A percentile compares a stretch with the other conserved stretches of the same genome.
phyloP scores from a whole-genome alignment of 2,329 filamentous ascomycete species.

The Bipolaris victoriae region DNA sequence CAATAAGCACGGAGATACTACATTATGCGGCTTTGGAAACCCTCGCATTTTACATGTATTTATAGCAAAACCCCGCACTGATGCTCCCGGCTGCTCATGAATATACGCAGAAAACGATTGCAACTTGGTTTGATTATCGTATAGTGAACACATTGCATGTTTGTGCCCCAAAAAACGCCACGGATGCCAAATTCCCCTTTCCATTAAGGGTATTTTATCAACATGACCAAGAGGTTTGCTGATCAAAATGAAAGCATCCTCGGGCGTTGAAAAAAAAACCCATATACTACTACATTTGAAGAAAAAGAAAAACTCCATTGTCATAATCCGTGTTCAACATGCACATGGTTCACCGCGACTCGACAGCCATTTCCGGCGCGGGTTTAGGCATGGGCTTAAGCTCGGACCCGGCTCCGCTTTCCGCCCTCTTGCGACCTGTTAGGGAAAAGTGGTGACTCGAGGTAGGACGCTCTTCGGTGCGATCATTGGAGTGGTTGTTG shows the following conservation, averaged over 20 bases:
- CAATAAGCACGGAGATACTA: too few relatives aligned
- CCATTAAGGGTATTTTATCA: not conserved
- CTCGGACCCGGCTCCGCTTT: slow-evolving; percentile 71
- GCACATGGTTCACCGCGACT: slow-evolving; percentile 27
- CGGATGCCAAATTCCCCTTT: not conserved
- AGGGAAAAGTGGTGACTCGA: slow-evolving; percentile 66
- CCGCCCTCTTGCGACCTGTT: slow-evolving; percentile 74
- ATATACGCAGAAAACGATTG: too few relatives aligned
- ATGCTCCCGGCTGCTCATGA: too few relatives aligned
- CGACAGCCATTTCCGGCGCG: slow-evolving; percentile 30
- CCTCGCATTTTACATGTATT: too few relatives aligned
- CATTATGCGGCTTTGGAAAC: too few relatives aligned
- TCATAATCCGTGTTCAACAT: too few relatives aligned
- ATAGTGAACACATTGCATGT: too few relatives aligned
- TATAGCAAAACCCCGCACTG: too few relatives aligned
- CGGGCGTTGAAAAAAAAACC: not conserved
- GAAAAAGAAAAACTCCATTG: too few relatives aligned
- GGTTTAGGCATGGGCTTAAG: slow-evolving; percentile 66
- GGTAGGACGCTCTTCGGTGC: slow-evolving; percentile 50
- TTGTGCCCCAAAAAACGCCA: not conserved
- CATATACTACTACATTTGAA: slow-evolving; percentile 3
- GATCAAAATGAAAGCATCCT: not conserved
- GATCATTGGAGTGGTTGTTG: slow-evolving; percentile 37
- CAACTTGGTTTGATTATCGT: too few relatives aligned
- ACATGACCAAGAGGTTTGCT: not conserved